These are phyloP conservation scores for Geosiphon pyriformis DNA, from an alignment of 192 early-diverging fungal species.

Conservation along the genomic window DNA sequence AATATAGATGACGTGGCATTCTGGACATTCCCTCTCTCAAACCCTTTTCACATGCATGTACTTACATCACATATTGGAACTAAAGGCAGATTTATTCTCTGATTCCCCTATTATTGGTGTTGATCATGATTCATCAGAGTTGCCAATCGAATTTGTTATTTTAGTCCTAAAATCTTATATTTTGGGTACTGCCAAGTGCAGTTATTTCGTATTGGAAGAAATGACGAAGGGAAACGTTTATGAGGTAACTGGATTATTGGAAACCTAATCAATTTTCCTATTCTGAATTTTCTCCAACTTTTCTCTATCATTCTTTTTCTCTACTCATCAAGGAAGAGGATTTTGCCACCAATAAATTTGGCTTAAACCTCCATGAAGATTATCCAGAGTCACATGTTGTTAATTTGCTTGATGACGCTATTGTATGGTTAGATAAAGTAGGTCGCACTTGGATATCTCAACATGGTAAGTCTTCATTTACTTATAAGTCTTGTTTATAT, in stretches of 20 bases:
- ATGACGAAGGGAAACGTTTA: slow-evolving; percentile 53
- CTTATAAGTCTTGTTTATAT: neutral
- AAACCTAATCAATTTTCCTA: neutral
- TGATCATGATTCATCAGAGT: neutral
- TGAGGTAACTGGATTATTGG: slow-evolving; percentile 30
- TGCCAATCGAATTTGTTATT: slow-evolving; percentile 33
- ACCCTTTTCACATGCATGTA: slow-evolving; percentile 55
- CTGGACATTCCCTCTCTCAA: slow-evolving; percentile 55
- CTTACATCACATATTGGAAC: slow-evolving; percentile 37
- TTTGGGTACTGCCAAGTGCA: slow-evolving; percentile 44
- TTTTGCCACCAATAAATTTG: slow-evolving; percentile 54
- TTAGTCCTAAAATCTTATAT: slow-evolving; percentile 43
- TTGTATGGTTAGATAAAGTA: slow-evolving; percentile 30
- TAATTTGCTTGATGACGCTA: slow-evolving; percentile 33
- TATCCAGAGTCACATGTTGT: slow-evolving; percentile 32
- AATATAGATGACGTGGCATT: slow-evolving; percentile 53
- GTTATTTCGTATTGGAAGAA: slow-evolving; percentile 47
- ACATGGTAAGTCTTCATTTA: slow-evolving; percentile 17
- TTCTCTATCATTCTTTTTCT: neutral
- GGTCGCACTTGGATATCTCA: slow-evolving; percentile 34
- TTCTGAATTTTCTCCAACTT: neutral
- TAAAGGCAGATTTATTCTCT: slow-evolving; percentile 26
- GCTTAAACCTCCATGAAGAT: slow-evolving; percentile 41
- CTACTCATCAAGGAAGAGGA: slow-evolving; percentile 46
- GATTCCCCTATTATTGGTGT: neutral